Conservation (phyloP, 345 rosid species). For the Eucalyptus tenuipes region DNA sequence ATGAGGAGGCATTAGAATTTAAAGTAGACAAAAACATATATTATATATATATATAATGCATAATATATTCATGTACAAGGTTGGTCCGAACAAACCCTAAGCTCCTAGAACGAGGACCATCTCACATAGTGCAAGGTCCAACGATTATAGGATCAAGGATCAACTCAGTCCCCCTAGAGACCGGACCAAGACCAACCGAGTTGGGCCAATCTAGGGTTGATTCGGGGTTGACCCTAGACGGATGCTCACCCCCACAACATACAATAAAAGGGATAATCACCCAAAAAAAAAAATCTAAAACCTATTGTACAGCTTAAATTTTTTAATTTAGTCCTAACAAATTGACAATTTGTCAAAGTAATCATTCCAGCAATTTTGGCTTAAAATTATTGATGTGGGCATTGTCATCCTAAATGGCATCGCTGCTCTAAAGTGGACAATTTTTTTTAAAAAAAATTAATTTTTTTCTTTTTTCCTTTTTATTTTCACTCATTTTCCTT, state of each 20-base stretch:
- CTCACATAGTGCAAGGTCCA: too few relatives aligned
- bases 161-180: too few relatives aligned
- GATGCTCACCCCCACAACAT: not conserved
- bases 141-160: too few relatives aligned
- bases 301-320: not conserved
- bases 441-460: too few relatives aligned
- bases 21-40: too few relatives aligned
- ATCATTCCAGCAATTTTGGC: not conserved
- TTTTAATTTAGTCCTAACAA: not conserved
- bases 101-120: too few relatives aligned
- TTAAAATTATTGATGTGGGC: not conserved
- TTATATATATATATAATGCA: too few relatives aligned
- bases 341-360: not conserved
- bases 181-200: fast-evolving
- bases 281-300: not conserved
- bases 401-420: not conserved
- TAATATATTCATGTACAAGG: too few relatives aligned
- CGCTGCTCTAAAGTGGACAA: fast-evolving
- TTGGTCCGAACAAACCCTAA: too few relatives aligned
- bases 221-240: too few relatives aligned
- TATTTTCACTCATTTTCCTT: not conserved
- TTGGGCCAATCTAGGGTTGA: too few relatives aligned
- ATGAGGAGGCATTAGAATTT: too few relatives aligned
- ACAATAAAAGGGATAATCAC: not conserved
- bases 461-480: not conserved